Evolutionary conservation across 2,329 filamentous ascomycete species (phyloP), one percentile per base, ranked within the genome.

Genomic region (Delphinella strobiligena): DNA sequence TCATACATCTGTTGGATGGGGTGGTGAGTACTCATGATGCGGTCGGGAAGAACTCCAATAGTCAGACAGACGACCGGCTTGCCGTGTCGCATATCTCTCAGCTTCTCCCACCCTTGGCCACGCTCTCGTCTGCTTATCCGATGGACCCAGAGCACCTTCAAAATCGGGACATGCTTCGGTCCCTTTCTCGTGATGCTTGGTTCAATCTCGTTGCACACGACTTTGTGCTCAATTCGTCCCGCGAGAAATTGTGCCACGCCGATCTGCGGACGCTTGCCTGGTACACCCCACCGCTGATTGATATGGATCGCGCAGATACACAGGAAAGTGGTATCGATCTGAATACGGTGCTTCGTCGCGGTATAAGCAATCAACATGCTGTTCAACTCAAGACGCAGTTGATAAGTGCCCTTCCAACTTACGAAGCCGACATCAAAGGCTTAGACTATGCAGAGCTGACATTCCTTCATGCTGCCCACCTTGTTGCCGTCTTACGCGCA

Each of bases 201-300:
- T 96, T 95, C 64, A 99, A 98, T 53, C 86, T 96, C 46, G 84
- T 88, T 16, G 82, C 94, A 1, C 91, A 98, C 58, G 91, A 88
- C 4, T 93, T 96, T 56, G 80, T 79, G 8, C 70, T 81, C 9
- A 73, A 74, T 12, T 89, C 86, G 0, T 73, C 79, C 12, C 74
- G 82, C 40, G 83, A 80, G 14, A 80, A 79, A 55, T 74, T 75
- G 48, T 77, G 93, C 51, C 61, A 78, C 36, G 72, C 80, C 42
- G 87, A 95, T 54, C 69, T 99, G 15, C 78, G 83, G 17, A 69
- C 84, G 27, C 79, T 99, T 55, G 89, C 93, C 2, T 76, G 86
- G 37, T 80, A 94, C 60, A 94, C 88, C 10, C 80, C 83, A 19
- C 83, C 91, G 0, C 64, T 98, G 40, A 82, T 98, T 22, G 78